A percentile compares a stretch with the other conserved stretches of the same genome.
Conservation (phyloP, 805 yeast genomes). For the Pichia deserticola region DNA sequence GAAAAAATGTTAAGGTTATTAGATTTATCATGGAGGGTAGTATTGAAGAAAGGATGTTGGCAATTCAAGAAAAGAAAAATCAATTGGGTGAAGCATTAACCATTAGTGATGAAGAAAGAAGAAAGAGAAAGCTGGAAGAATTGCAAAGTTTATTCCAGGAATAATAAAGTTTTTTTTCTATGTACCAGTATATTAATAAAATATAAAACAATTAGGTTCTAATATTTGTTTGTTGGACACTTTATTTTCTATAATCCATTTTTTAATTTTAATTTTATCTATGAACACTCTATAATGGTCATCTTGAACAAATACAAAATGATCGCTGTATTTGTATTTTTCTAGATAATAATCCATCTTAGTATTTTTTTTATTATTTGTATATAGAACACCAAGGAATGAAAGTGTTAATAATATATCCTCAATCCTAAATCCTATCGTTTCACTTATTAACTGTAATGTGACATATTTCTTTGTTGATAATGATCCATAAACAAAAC, state of each 20-base stretch:
- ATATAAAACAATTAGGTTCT: slow-evolving; percentile 18
- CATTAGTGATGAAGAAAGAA: slow-evolving; percentile 66
- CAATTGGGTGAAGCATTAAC: slow-evolving; percentile 76
- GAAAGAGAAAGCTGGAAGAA: slow-evolving; percentile 64
- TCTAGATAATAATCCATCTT: slow-evolving; percentile 25
- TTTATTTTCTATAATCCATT: slow-evolving; percentile 24
- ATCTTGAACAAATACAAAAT: slow-evolving; percentile 20
- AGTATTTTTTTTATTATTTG: slow-evolving; percentile 19
- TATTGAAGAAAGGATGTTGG: slow-evolving; percentile 82
- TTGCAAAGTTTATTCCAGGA: slow-evolving; percentile 58
- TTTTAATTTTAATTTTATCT: slow-evolving; percentile 17
- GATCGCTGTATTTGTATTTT: slow-evolving; percentile 11
- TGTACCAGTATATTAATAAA: slow-evolving; percentile 22
- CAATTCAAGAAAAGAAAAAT: slow-evolving; percentile 78
- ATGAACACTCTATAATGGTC: slow-evolving; percentile 19
- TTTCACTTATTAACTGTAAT: slow-evolving; percentile 41
- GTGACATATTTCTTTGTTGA: slow-evolving; percentile 29
- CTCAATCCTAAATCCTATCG: slow-evolving; percentile 56
- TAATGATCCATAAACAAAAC: slow-evolving; percentile 35
- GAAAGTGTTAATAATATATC: slow-evolving; percentile 56
- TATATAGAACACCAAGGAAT: slow-evolving; percentile 40
- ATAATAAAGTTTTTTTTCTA: neutral
- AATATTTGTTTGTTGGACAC: slow-evolving; percentile 15
- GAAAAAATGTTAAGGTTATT: slow-evolving; percentile 58
- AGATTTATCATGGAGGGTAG: slow-evolving; percentile 77